Base-by-base conservation (phyloP, 148 eudicot species). In the Chenopodium album region DNA sequence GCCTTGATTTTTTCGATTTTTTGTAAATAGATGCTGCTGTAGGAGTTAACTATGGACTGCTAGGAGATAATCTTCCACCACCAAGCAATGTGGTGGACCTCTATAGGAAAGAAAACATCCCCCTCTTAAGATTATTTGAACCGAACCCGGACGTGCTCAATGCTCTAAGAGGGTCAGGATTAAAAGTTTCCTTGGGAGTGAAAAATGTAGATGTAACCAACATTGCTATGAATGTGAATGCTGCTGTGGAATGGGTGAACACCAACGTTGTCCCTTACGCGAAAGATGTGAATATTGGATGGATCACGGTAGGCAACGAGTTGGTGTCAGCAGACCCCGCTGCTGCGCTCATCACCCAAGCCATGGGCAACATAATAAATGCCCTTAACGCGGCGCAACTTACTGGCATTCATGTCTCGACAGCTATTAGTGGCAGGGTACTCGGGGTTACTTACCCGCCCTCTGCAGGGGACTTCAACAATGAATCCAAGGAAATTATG, bases 281-380 rank as follows among this genome's bases (percentile, higher is more conserved):
- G 81, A 84, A 3, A 20, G 62, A 62, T 22, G 76, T 84, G 5
- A 50, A 34, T 19, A 59, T 80, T 16, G 76, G 74, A 13, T 84
- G 80, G 79, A 70, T 84, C 29, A 37, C 79, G 3, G 7, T 84
- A 31, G 86, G 86, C 65, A 80, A 80, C 31, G 83, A 84, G 64
- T 20, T 81, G 50, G 82, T 84, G 56, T 81, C 86, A 6, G 2
- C 2, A 76, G 74, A 4, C 23, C 46, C 2, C 26, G 2, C 0
- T 62, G 76, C 86, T 26, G 28, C 7, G 10, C 60, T 73, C 23
- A 71, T 84, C 52, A 80, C 76, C 4, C 54, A 50, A 19, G 86
- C 86, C 44, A 80, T 80, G 83, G 12, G 47, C 20, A 73, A 79
- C 67, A 80, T 84, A 22, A 20, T 0, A 1, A 37, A 32, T 20